Percentiles rank a stretch among this genome's conserved stretches.
phyloP scores from a whole-genome alignment of 345 rosid species.

The Aethionema arabicum region DNA sequence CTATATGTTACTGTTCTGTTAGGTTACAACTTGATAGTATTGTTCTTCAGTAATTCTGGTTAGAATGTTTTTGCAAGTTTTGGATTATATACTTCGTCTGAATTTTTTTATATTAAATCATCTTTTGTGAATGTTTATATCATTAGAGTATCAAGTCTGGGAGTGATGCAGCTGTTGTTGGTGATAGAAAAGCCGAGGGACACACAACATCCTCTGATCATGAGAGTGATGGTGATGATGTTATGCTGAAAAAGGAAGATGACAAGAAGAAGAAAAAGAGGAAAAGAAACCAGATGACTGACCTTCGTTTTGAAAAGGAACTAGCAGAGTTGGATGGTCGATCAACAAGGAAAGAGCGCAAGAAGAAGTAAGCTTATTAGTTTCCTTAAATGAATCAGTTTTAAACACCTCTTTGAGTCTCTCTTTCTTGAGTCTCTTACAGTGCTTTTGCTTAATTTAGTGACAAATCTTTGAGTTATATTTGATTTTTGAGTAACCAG shows the following conservation, averaged over 20 bases:
- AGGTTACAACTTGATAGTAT: background rate
- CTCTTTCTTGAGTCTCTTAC: too few species aligned
- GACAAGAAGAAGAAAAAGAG: slow-evolving; percentile 66
- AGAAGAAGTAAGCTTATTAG: slow-evolving; percentile 48
- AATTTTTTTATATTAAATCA: background rate
- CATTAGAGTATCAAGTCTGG: slow-evolving; percentile 21
- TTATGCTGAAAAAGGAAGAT: slow-evolving; percentile 13
- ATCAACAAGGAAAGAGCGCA: slow-evolving; percentile 62
- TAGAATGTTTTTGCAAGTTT: background rate
- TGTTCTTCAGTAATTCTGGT: background rate
- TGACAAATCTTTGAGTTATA: background rate
- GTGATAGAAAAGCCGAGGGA: slow-evolving; percentile 32
- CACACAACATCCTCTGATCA: slow-evolving; percentile 10
- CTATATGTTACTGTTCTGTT: background rate
- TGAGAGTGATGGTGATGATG: slow-evolving; percentile 34
- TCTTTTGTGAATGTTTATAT: background rate
- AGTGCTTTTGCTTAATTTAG: background rate
- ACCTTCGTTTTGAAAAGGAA: slow-evolving; percentile 59
- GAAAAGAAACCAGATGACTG: slow-evolving; percentile 61
- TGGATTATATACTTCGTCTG: background rate
- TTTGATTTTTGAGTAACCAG: background rate
- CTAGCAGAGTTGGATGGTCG: slow-evolving; percentile 38
- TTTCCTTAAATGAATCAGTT: background rate
- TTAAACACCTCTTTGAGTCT: too few species aligned
- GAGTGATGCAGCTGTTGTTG: slow-evolving; percentile 29